phyloP scores from a whole-genome alignment of 768 basidiomycete genomes.

The Crassisporium funariophilum region DNA sequence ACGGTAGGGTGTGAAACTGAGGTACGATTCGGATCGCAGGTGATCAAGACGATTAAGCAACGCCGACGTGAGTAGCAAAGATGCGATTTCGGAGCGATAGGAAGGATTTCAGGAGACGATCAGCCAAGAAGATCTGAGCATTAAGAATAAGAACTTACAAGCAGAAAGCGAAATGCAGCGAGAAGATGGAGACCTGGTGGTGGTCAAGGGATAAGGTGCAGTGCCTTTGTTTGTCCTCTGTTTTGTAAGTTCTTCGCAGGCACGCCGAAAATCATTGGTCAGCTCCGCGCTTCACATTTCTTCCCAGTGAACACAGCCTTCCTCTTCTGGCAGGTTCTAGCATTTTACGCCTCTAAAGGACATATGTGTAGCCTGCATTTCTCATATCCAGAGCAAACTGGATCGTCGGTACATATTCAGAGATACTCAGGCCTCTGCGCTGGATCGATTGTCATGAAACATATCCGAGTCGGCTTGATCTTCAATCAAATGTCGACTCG shows the following conservation, averaged over 20 bases:
- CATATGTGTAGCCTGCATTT: too few relatives aligned
- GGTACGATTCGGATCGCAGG: constrained; percentile 41
- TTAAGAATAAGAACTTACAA: constrained; percentile 32
- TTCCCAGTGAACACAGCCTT: constrained; percentile 20
- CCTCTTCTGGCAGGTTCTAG: constrained; percentile 17
- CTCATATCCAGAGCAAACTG: too few relatives aligned
- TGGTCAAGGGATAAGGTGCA: constrained; percentile 54
- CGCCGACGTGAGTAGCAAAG: constrained; percentile 16
- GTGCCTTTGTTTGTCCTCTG: constrained; percentile 42
- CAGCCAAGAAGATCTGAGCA: constrained; percentile 12
- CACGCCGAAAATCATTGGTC: constrained; percentile 38
- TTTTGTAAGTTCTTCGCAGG: constrained; percentile 42
- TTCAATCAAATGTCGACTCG: too few relatives aligned
- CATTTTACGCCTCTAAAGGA: too few relatives aligned
- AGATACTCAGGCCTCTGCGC: too few relatives aligned
- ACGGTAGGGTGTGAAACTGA: constrained; percentile 32
- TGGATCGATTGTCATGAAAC: too few relatives aligned
- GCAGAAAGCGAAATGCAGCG: constrained; percentile 25
- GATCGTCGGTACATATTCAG: too few relatives aligned
- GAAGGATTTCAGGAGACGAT: constrained; percentile 15
- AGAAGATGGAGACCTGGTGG: constrained; percentile 38
- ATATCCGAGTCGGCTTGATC: too few relatives aligned
- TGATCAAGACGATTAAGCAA: constrained; percentile 39
- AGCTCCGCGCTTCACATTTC: constrained; percentile 27
- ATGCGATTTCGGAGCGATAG: constrained; percentile 38